Percentiles rank a stretch among this genome's conserved stretches.
These are phyloP conservation scores for Pseudogymnoascus sp. DNA, from an alignment of 2,329 filamentous ascomycete species.

Conservation along the genomic window DNA sequence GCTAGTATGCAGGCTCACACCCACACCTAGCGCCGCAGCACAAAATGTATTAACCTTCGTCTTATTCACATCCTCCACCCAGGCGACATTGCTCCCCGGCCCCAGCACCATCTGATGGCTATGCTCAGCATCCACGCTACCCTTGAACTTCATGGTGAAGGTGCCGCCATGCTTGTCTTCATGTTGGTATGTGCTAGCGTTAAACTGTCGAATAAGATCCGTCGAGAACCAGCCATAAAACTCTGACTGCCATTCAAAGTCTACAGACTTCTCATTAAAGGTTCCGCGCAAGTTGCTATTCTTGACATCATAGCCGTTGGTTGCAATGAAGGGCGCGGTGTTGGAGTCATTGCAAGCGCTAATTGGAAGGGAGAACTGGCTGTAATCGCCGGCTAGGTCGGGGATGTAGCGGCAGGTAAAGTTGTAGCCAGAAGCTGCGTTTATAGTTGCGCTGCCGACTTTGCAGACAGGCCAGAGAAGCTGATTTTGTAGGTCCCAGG, in stretches of 20 bases:
- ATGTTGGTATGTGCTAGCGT: too few relatives aligned
- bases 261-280: not conserved
- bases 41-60: not conserved
- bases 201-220: too few relatives aligned
- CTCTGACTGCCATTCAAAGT: not conserved
- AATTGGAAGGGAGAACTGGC: not conserved
- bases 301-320: not conserved
- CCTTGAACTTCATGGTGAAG: not conserved
- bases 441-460: not conserved
- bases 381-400: too few relatives aligned
- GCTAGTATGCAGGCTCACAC: not conserved
- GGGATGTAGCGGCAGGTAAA: not conserved
- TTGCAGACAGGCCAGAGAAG: not conserved
- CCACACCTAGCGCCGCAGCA: not conserved
- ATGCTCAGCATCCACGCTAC: not conserved
- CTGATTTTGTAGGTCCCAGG: not conserved
- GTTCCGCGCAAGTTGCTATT: not conserved
- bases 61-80: not conserved
- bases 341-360: not conserved
- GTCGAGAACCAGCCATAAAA: not conserved
- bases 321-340: not conserved
- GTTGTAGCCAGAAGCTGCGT: not conserved
- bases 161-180: too few relatives aligned
- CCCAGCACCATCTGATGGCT: not conserved
- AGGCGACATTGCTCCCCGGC: not conserved